Evolutionary conservation across 345 rosid genomes (phyloP).

Genomic region (Syzygium aromaticum): DNA sequence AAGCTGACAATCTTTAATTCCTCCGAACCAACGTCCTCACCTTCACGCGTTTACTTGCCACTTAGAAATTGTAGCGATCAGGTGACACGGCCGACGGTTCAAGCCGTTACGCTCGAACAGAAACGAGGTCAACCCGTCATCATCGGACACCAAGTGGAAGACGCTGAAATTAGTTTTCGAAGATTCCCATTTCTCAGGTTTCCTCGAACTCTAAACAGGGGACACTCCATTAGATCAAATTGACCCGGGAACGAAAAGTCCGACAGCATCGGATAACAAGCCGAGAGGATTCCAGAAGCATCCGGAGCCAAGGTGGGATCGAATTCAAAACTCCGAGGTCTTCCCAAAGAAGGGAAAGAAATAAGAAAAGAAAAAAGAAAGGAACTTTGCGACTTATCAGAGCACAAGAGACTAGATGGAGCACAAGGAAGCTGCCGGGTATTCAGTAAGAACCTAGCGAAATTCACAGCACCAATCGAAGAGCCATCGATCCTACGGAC

Average conservation of each 20-base stretch:
- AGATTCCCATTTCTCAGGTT: background rate
- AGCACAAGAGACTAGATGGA: background rate
- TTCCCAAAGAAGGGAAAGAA: background rate
- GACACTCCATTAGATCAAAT: background rate
- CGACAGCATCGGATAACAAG: background rate
- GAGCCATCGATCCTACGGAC: background rate
- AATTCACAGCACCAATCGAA: background rate
- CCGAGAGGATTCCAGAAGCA: background rate
- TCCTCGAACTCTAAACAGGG: background rate
- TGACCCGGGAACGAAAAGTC: background rate
- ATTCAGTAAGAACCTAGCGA: background rate
- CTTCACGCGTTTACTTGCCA: background rate
- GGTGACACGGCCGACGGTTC: background rate
- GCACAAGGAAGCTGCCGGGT: background rate
- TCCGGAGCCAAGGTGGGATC: background rate
- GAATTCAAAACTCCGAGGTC: background rate
- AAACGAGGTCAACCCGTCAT: background rate
- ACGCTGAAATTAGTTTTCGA: background rate
- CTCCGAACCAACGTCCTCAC: background rate
- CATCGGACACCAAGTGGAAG: background rate
- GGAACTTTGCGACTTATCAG: background rate
- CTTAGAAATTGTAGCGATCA: background rate
- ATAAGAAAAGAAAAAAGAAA: background rate
- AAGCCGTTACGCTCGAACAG: background rate
- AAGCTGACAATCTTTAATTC: background rate